phyloP scores from a whole-genome alignment of 2,329 filamentous ascomycete genomes.

The Curvularia sp. region DNA sequence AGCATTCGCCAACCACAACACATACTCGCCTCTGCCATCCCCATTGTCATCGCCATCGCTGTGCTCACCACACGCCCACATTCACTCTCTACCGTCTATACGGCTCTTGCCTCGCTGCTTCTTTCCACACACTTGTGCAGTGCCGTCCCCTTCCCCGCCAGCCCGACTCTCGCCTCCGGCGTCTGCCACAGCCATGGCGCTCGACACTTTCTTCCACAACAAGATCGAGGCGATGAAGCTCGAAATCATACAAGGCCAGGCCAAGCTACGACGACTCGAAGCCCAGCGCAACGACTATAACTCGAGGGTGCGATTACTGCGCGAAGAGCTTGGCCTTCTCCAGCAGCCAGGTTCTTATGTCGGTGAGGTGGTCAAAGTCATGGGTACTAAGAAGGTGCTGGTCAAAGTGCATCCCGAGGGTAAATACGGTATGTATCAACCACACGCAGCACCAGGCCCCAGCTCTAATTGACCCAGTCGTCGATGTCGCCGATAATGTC shows the following conservation, averaged over 20 bases:
- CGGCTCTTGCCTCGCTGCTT: background rate
- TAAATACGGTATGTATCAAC: slow-evolving; percentile 83
- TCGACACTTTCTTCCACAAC: slow-evolving; percentile 99
- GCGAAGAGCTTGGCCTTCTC: slow-evolving; percentile 92
- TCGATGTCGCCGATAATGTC: slow-evolving; percentile 92
- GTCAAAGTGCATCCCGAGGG: slow-evolving; percentile 99
- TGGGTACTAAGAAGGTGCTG: slow-evolving; percentile 98
- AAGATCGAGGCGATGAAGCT: slow-evolving; percentile 99
- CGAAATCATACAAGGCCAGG: slow-evolving; percentile 98
- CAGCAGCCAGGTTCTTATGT: slow-evolving; percentile 99
- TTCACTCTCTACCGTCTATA: background rate
- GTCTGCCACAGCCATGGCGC: slow-evolving; percentile 77
- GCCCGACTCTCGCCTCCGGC: slow-evolving; percentile 23
- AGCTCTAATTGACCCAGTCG: slow-evolving; percentile 66
- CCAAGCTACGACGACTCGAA: slow-evolving; percentile 90
- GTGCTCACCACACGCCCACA: background rate
- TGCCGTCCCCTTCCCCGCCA: background rate
- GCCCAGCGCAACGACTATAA: slow-evolving; percentile 99
- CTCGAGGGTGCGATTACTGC: slow-evolving; percentile 89
- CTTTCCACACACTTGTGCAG: background rate
- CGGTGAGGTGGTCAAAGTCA: slow-evolving; percentile 99
- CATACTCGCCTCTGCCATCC: background rate
- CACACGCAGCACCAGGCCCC: background rate
- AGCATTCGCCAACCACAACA: slow-evolving; percentile 1
- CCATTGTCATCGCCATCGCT: slow-evolving; percentile 15